phyloP scores from a whole-genome alignment of 1,284 basidiomycete species.

The Ceratobasidium sp. region DNA sequence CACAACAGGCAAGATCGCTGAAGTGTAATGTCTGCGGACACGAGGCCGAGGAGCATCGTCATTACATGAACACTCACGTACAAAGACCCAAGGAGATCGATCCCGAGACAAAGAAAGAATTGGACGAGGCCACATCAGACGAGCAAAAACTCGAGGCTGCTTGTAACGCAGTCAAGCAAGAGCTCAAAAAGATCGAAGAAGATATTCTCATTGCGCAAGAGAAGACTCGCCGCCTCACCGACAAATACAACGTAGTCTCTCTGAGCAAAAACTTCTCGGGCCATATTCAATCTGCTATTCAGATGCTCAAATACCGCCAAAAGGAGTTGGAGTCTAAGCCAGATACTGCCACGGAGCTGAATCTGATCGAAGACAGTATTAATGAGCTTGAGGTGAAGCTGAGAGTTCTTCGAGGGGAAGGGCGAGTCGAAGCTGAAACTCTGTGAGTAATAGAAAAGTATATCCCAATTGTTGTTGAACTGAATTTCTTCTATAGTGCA shows the following conservation, averaged over 20 bases:
- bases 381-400: slow-evolving; percentile 7
- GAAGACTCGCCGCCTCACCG: background rate
- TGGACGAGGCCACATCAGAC: background rate
- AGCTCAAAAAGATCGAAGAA: background rate
- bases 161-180: background rate
- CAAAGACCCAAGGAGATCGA: background rate
- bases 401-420: background rate
- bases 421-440: too few relatives aligned
- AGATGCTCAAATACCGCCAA: slow-evolving; percentile 1
- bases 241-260: slow-evolving; percentile 4
- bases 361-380: background rate
- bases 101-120: background rate
- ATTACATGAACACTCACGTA: background rate
- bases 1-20: background rate
- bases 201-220: background rate
- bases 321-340: slow-evolving; percentile 1
- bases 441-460: too few relatives aligned
- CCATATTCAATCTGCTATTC: background rate
- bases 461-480: too few relatives aligned
- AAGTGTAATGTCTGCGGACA: slow-evolving; percentile 1
- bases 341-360: background rate
- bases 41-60: background rate
- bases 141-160: background rate
- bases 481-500: too few relatives aligned
- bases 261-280: slow-evolving; percentile 8